A percentile compares a stretch with the other conserved stretches of the same genome.
phyloP scores from a whole-genome alignment of 192 early-diverging fungal genomes.

The Kappamyces sp. region DNA sequence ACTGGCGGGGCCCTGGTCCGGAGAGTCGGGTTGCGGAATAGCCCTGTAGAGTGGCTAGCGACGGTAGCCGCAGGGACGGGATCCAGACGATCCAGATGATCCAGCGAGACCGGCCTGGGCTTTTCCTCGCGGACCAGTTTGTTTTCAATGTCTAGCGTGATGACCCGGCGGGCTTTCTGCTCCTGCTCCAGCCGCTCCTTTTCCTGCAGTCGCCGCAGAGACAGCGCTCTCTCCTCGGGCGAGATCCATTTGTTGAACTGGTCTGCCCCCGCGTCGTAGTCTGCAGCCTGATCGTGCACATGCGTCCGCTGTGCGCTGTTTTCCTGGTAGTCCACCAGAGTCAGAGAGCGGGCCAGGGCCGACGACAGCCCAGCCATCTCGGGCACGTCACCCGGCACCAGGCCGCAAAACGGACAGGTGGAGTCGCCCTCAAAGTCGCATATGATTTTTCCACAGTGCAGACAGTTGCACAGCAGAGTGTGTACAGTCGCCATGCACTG shows the following conservation, averaged over 20 bases:
- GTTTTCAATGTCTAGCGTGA: conserved; percentile 36
- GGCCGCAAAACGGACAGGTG: conserved; percentile 1
- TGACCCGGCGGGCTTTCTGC: conserved; percentile 33
- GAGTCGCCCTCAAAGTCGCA: conserved; percentile 6
- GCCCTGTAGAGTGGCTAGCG: conserved; percentile 28
- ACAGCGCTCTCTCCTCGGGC: conserved; percentile 39
- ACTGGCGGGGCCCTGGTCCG: conserved; percentile 17
- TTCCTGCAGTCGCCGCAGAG: conserved; percentile 32
- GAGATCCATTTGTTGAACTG: conserved; percentile 39
- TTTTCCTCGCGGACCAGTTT: conserved; percentile 21
- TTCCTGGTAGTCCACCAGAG: conserved; percentile 7
- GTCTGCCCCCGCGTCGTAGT: background rate
- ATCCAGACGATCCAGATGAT: background rate
- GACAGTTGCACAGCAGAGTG: conserved; percentile 2
- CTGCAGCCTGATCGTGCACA: background rate
- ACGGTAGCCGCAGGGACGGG: conserved; percentile 10
- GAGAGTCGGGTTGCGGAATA: conserved; percentile 35
- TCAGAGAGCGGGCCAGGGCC: too few species aligned
- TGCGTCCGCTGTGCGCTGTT: conserved; percentile 10
- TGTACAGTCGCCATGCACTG: conserved; percentile 12
- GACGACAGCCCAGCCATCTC: too few species aligned
- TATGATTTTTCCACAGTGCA: conserved; percentile 11
- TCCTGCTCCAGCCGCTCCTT: conserved; percentile 32
- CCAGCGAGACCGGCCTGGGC: background rate
- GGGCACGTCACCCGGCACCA: too few species aligned